These are phyloP conservation scores for Polychaeton citri DNA, from an alignment of 2,329 filamentous ascomycete species.

Conservation along the genomic window DNA sequence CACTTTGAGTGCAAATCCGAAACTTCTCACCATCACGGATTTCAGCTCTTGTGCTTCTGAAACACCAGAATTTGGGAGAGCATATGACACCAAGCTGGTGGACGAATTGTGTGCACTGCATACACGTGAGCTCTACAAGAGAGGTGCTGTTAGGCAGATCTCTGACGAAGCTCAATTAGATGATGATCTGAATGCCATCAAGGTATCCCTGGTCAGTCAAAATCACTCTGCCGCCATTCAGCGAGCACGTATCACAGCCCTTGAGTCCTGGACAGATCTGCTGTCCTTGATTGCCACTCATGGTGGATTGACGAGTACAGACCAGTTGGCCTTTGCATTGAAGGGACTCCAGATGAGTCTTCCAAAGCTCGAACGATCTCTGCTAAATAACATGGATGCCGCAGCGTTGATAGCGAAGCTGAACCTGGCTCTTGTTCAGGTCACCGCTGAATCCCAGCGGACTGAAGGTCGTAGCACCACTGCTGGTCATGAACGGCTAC, in stretches of 20 bases:
- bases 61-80: slow-evolving; percentile 43
- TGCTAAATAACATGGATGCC: slow-evolving; percentile 54
- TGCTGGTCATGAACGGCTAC: slow-evolving; percentile 75
- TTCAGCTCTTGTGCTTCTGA: slow-evolving; percentile 51
- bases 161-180: slow-evolving; percentile 32
- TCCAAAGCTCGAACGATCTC: slow-evolving; percentile 70
- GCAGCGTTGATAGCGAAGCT: slow-evolving; percentile 65
- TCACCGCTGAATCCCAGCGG: slow-evolving; percentile 30
- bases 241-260: slow-evolving; percentile 47
- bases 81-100: slow-evolving; percentile 56
- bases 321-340: slow-evolving; percentile 62
- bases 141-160: slow-evolving; percentile 20
- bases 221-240: slow-evolving; percentile 50
- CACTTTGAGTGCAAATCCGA: slow-evolving; percentile 37
- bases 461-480: slow-evolving; percentile 37
- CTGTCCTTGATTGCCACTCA: slow-evolving; percentile 70
- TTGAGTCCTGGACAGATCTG: slow-evolving; percentile 75
- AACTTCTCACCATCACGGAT: slow-evolving; percentile 53
- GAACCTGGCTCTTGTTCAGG: slow-evolving; percentile 58
- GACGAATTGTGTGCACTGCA: slow-evolving; percentile 61
- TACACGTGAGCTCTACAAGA: slow-evolving; percentile 45
- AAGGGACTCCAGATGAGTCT: slow-evolving; percentile 78
- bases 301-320: slow-evolving; percentile 61
- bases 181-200: slow-evolving; percentile 45
- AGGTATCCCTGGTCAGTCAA: slow-evolving; percentile 47